These are phyloP conservation scores for Trametes cingulata DNA, from an alignment of 768 basidiomycete genomes.

Conservation along the genomic window DNA sequence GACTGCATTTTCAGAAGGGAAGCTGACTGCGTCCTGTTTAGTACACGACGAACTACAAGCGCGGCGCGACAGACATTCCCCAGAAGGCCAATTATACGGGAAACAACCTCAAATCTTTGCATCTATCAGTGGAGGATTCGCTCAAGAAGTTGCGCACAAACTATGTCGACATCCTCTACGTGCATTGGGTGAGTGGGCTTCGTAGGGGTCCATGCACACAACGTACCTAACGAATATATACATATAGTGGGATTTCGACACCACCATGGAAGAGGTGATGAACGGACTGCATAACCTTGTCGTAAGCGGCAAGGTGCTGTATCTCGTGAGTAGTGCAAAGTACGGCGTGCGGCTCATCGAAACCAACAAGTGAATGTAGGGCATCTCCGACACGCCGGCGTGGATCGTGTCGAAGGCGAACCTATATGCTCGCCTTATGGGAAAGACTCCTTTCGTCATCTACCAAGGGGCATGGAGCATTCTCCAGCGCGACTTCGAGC, in stretches of 20 bases:
- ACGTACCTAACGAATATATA: conserved; percentile 43
- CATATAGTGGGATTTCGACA: conserved; percentile 54
- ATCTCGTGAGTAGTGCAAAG: conserved; percentile 24
- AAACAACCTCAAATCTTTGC: conserved; percentile 42
- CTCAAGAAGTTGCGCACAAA: conserved; percentile 44
- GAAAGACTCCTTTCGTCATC: conserved; percentile 38
- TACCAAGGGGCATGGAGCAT: conserved; percentile 40
- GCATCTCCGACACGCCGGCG: conserved; percentile 36
- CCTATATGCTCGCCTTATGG: conserved; percentile 40
- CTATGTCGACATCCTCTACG: conserved; percentile 49
- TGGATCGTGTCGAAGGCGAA: conserved; percentile 42
- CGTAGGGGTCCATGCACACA: conserved; percentile 41
- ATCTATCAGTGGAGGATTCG: conserved; percentile 34
- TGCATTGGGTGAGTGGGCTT: conserved; percentile 34
- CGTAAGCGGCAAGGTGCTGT: conserved; percentile 47
- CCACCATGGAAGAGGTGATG: conserved; percentile 59
- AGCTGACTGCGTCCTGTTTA: not conserved
- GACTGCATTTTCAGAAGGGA: not conserved
- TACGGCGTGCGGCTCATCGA: not conserved
- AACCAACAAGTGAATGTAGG: conserved; percentile 1
- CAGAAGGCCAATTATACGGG: conserved; percentile 35
- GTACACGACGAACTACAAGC: conserved; percentile 30
- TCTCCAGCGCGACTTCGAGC: conserved; percentile 39
- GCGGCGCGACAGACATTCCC: conserved; percentile 15
- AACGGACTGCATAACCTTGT: conserved; percentile 53